Conservation (phyloP, 2,329 filamentous ascomycete species). For the Kalmusia sp. region DNA sequence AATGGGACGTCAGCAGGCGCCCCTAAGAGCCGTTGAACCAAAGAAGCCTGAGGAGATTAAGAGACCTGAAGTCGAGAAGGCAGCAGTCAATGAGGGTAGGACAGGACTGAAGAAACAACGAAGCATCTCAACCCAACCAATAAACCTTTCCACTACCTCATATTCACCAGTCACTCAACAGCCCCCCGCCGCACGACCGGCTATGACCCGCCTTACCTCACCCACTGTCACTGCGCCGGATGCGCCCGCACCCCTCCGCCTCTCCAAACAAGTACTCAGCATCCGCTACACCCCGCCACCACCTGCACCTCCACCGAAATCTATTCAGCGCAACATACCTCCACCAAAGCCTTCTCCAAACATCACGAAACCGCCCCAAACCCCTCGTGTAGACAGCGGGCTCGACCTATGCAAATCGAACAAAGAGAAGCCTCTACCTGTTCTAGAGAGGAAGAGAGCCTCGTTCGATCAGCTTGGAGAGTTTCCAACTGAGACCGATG, state of each 20-base stretch:
- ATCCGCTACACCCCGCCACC: constrained; percentile 12
- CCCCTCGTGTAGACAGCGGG: constrained; percentile 19
- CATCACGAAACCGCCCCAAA: not conserved
- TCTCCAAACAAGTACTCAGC: constrained; percentile 24
- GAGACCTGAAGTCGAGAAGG: constrained; percentile 1
- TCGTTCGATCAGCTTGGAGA: constrained; percentile 10
- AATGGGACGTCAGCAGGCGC: constrained; percentile 10
- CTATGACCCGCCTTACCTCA: not conserved
- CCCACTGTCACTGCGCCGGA: not conserved
- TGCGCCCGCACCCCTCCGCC: not conserved
- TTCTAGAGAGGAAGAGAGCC: constrained; percentile 14
- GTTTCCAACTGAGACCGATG: not conserved
- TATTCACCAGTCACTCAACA: not conserved
- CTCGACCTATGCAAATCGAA: constrained; percentile 8
- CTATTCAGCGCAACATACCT: not conserved
- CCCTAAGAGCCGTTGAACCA: not conserved
- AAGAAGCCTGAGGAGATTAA: constrained; percentile 11
- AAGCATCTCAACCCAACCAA: not conserved
- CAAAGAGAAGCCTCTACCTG: constrained; percentile 13
- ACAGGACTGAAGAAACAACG: not conserved
- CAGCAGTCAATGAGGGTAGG: constrained; percentile 11
- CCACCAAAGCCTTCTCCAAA: not conserved
- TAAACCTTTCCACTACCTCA: not conserved
- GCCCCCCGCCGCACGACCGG: not conserved
- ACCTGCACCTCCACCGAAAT: constrained; percentile 5